Conservation (phyloP, 345 rosid genomes). For the Schrenkiella parvula region DNA sequence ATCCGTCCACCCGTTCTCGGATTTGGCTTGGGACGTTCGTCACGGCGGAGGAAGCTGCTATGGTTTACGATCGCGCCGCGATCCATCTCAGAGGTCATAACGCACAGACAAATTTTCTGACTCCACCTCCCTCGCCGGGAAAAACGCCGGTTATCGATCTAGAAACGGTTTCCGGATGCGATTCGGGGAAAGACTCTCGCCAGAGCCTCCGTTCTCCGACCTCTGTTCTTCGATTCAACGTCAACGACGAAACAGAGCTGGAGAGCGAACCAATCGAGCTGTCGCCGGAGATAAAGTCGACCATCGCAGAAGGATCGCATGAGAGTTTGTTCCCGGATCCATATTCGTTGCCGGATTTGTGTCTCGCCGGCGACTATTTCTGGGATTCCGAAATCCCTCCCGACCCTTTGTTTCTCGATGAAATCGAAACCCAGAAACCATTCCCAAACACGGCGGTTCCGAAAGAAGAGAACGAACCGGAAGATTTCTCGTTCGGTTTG, state of each 20-base stretch:
- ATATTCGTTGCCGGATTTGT: slow-evolving; percentile 18
- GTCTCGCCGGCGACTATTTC: slow-evolving; percentile 27
- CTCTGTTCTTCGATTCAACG: slow-evolving; percentile 67
- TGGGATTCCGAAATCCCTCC: slow-evolving; percentile 42
- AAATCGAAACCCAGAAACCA: slow-evolving; percentile 11
- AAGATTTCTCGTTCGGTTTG: slow-evolving; percentile 32
- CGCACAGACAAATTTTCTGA: slow-evolving; percentile 51
- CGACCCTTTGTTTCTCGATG: slow-evolving; percentile 47
- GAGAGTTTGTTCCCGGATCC: slow-evolving; percentile 36
- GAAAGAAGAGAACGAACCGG: not conserved
- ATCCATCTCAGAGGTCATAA: slow-evolving; percentile 54
- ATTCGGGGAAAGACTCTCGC: slow-evolving; percentile 45
- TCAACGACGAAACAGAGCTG: slow-evolving; percentile 38
- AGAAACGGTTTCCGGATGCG: slow-evolving; percentile 35
- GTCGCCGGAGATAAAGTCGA: not conserved
- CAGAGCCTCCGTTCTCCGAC: slow-evolving; percentile 59
- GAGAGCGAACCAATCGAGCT: slow-evolving; percentile 9
- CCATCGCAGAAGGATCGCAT: not conserved
- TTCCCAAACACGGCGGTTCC: not conserved
- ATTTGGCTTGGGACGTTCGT: slow-evolving; percentile 88
- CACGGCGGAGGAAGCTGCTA: slow-evolving; percentile 83
- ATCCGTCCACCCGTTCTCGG: slow-evolving; percentile 68
- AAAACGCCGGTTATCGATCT: slow-evolving; percentile 26
- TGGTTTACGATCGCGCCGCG: slow-evolving; percentile 66
- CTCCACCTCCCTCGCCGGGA: slow-evolving; percentile 33